Conservation (phyloP, 148 eudicot genomes). For the Chenopodium berlandieri region DNA sequence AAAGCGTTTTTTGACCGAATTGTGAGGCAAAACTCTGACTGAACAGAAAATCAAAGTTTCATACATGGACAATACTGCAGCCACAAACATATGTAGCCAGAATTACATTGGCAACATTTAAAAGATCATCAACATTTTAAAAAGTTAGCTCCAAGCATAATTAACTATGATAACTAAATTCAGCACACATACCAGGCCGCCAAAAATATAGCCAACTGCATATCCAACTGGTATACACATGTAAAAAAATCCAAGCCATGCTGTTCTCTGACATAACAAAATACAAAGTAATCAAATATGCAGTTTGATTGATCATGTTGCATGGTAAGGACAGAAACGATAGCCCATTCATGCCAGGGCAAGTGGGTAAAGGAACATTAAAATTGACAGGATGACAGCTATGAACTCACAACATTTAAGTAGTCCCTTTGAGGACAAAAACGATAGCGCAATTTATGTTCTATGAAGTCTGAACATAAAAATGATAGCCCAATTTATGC, state of each 20-base stretch:
- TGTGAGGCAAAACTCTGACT: too few species aligned
- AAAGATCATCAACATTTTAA: neutral
- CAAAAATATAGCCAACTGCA: constrained; percentile 93
- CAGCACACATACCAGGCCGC: constrained; percentile 67
- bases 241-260: constrained; percentile 91
- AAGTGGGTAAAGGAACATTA: neutral
- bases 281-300: constrained; percentile 9
- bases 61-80: too few species aligned
- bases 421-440: neutral
- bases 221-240: constrained; percentile 98
- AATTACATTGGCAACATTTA: neutral
- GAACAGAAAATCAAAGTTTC: too few species aligned
- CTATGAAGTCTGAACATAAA: neutral
- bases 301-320: neutral
- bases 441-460: too few species aligned
- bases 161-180: neutral
- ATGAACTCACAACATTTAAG: neutral
- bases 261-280: constrained; percentile 56
- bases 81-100: too few species aligned
- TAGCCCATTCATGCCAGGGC: neutral
- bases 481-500: neutral
- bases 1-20: too few species aligned
- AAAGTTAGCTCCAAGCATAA: neutral
- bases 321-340: neutral
- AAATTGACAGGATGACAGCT: neutral